A percentile compares a stretch with the other conserved stretches of the same genome.
phyloP scores from a whole-genome alignment of 2,329 filamentous ascomycete species.

The Dothiorella sarmentorum region DNA sequence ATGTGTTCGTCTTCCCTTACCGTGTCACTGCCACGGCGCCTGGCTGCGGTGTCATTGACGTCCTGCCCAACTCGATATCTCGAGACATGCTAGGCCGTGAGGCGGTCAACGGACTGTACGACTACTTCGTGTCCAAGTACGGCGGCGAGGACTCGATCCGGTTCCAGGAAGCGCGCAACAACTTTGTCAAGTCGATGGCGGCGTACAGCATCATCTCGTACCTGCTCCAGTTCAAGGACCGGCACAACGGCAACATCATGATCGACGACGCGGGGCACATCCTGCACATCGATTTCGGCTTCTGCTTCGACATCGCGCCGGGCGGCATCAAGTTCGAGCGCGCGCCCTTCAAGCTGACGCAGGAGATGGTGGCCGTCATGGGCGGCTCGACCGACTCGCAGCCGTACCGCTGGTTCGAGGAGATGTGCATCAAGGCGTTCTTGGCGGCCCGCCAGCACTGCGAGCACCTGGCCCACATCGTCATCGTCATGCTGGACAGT shows the following conservation, averaged over 20 bases:
- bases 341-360: slow-evolving; percentile 95
- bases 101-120: slow-evolving; percentile 95
- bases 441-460: slow-evolving; percentile 80
- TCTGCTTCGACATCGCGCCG: slow-evolving; percentile 98
- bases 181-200: slow-evolving; percentile 99
- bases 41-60: slow-evolving; percentile 96
- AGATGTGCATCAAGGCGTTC: slow-evolving; percentile 93
- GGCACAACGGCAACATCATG: slow-evolving; percentile 99
- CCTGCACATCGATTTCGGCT: slow-evolving; percentile 97
- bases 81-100: slow-evolving; percentile 98
- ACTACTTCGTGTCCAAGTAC: slow-evolving; percentile 97
- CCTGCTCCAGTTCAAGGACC: slow-evolving; percentile 96
- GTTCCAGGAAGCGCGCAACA: slow-evolving; percentile 92
- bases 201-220: slow-evolving; percentile 97
- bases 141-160: slow-evolving; percentile 91
- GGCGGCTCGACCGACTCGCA: slow-evolving; percentile 77
- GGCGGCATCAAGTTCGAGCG: slow-evolving; percentile 97
- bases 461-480: slow-evolving; percentile 84
- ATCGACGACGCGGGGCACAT: slow-evolving; percentile 96
- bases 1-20: slow-evolving; percentile 96
- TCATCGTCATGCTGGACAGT: slow-evolving; percentile 92
- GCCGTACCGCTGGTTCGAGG: slow-evolving; percentile 92
- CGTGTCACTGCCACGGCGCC: slow-evolving; percentile 95
- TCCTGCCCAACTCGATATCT: slow-evolving; percentile 94
- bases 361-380: slow-evolving; percentile 99